phyloP scores from a whole-genome alignment of 176 grass and related monocot species.

The Oryza australiensis region DNA sequence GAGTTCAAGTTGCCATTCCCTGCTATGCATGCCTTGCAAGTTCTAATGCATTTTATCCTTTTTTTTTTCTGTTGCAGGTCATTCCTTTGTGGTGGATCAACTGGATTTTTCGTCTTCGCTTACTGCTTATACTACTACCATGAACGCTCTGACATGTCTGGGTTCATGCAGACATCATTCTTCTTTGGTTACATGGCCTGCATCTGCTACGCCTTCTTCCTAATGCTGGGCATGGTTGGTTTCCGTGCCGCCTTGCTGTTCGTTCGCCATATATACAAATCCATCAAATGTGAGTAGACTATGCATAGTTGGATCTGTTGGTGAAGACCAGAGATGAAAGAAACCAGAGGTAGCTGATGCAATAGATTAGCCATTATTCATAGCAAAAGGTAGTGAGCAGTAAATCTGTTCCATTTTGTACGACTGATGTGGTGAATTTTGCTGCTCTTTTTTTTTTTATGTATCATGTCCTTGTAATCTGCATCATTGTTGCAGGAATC shows the following conservation, averaged over 20 bases:
- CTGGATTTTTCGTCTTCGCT: conserved; percentile 84
- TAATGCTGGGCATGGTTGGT: conserved; percentile 92
- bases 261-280: conserved; percentile 96
- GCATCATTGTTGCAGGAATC: background rate
- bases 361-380: conserved; percentile 70
- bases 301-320: conserved; percentile 3
- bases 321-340: conserved; percentile 34
- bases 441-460: conserved; percentile 5
- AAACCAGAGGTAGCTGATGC: conserved; percentile 52
- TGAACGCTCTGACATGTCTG: conserved; percentile 92
- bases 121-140: conserved; percentile 97
- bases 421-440: conserved; percentile 41
- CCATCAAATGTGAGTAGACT: conserved; percentile 86
- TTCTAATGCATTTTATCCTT: background rate
- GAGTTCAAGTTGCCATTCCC: background rate
- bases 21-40: background rate
- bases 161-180: conserved; percentile 99
- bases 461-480: conserved; percentile 37
- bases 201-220: conserved; percentile 97
- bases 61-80: conserved; percentile 48
- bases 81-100: conserved; percentile 90
- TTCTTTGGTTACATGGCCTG: conserved; percentile 99
- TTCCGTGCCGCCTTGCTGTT: conserved; percentile 88
- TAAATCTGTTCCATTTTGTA: conserved; percentile 63
- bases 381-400: conserved; percentile 58